Base-by-base conservation (phyloP, 257 asterid species). In the Petrea volubilis region DNA sequence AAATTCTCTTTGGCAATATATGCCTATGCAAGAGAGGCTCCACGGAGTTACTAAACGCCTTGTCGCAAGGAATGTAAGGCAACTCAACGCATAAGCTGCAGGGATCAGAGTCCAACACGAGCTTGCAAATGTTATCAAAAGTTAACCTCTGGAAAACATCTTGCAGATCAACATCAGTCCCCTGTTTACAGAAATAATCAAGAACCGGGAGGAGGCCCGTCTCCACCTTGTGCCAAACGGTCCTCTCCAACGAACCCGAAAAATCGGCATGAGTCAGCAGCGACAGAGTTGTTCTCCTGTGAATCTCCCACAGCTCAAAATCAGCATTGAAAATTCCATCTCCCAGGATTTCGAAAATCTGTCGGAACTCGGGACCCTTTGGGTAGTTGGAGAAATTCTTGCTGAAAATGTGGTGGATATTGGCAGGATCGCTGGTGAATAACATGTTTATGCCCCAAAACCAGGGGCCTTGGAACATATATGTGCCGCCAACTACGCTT, bases 251-350 rank as follows among this genome's bases (percentile, higher is more conserved):
- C 6, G 31, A 36, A 1, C 20, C 8, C 27, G 57, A 17, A 58
- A 84, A 82, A 0, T 41, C 62, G 6, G 78, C 36, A 25, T 57
- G 69, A 14, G 43, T 77, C 20, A 82, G 23, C 23, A 49, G 56
- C 24, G 77, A 60, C 4, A 71, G 27, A 25, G 78, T 76, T 0
- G 79, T 58, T 50, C 27, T 79, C 52, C 87, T 59, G 15, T 85
- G 90, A 34, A 72, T 3, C 36, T 85, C 82, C 90, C 90, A 85
- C 13, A 78, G 50, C 10, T 85, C 80, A 6, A 43, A 77, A 67
- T 85, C 90, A 33, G 85, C 78, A 57, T 77, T 70, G 82, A 85
- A 74, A 17, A 85, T 71, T 12, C 87, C 90, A 38, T 79, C 85
- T 55, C 90, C 90, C 17, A 85, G 7, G 6, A 85, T 49, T 0